A percentile compares a stretch with the other conserved stretches of the same genome.
These are phyloP conservation scores for Claviceps monticola DNA, from an alignment of 2,329 filamentous ascomycete species.

Conservation along the genomic window DNA sequence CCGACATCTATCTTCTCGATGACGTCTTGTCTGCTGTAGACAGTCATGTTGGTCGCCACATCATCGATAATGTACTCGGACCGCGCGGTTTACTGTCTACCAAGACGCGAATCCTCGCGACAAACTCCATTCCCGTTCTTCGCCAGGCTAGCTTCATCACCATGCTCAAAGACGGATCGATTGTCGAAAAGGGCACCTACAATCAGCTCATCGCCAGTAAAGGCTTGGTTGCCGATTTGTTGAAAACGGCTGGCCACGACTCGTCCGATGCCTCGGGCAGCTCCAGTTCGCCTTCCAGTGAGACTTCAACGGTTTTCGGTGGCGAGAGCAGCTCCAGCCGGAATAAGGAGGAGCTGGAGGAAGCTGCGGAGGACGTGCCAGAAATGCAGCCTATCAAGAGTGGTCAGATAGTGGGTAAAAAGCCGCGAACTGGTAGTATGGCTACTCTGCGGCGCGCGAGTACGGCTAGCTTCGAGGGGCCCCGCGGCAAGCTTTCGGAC, in stretches of 20 bases:
- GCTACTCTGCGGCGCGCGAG: constrained; percentile 79
- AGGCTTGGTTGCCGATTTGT: constrained; percentile 72
- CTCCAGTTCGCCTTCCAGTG: constrained; percentile 33
- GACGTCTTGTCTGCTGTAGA: constrained; percentile 96
- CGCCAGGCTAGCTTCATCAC: constrained; percentile 82
- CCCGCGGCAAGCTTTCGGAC: constrained; percentile 70
- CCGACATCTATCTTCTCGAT: constrained; percentile 91
- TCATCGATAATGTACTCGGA: constrained; percentile 89
- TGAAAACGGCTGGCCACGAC: constrained; percentile 59
- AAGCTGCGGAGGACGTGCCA: constrained; percentile 64
- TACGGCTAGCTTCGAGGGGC: constrained; percentile 76
- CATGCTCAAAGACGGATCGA: constrained; percentile 67
- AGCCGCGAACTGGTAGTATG: constrained; percentile 54
- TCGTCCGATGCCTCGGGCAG: constrained; percentile 29
- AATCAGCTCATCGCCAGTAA: constrained; percentile 87
- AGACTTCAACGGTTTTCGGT: constrained; percentile 44
- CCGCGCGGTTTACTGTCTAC: constrained; percentile 65
- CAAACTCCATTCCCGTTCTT: constrained; percentile 86
- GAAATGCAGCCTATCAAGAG: constrained; percentile 62
- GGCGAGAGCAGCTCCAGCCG: constrained; percentile 29
- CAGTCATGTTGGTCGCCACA: constrained; percentile 86
- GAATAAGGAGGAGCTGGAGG: constrained; percentile 56
- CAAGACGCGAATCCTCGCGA: constrained; percentile 87
- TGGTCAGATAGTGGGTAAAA: constrained; percentile 31
- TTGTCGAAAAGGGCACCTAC: constrained; percentile 82